These are phyloP conservation scores for Sphaerulina vaccinii DNA, from an alignment of 2,329 filamentous ascomycete species.

Conservation along the genomic window DNA sequence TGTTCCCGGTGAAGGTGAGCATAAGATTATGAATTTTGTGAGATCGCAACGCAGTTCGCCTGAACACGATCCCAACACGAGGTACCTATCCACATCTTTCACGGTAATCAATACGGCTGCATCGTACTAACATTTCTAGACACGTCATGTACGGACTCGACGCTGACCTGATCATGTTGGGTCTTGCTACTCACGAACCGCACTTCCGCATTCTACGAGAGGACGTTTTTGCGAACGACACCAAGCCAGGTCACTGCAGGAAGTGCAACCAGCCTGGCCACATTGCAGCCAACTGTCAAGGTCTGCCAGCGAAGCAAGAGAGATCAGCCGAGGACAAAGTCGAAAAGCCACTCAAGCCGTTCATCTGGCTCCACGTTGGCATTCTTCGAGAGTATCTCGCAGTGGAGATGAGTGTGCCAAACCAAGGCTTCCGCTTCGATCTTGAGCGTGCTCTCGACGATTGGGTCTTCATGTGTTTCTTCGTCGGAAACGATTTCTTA, in stretches of 20 bases:
- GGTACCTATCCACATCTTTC: constrained; percentile 28
- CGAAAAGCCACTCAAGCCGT: constrained; percentile 85
- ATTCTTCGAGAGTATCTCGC: constrained; percentile 90
- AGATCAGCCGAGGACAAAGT: constrained; percentile 60
- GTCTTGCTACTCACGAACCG: constrained; percentile 93
- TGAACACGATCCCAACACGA: constrained; percentile 89
- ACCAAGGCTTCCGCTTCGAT: constrained; percentile 84
- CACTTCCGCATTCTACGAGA: constrained; percentile 95
- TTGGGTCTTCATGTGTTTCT: constrained; percentile 99
- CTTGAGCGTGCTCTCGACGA: constrained; percentile 92
- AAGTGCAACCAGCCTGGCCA: constrained; percentile 92
- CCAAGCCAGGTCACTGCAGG: constrained; percentile 76
- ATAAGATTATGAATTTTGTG: constrained; percentile 99
- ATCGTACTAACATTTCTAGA: constrained; percentile 45
- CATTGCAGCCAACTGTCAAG: constrained; percentile 80
- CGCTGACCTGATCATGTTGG: constrained; percentile 98
- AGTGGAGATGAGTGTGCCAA: constrained; percentile 79
- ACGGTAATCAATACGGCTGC: constrained; percentile 14
- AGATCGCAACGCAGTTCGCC: constrained; percentile 87
- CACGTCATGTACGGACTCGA: constrained; percentile 98
- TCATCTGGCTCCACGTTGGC: constrained; percentile 96
- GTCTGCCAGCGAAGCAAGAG: constrained; percentile 74
- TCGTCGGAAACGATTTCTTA: constrained; percentile 97
- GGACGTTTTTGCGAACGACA: constrained; percentile 91
- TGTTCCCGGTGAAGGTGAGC: constrained; percentile 95